phyloP scores from a whole-genome alignment of 2,329 filamentous ascomycete species.

The Phyllosticta ampelicida region DNA sequence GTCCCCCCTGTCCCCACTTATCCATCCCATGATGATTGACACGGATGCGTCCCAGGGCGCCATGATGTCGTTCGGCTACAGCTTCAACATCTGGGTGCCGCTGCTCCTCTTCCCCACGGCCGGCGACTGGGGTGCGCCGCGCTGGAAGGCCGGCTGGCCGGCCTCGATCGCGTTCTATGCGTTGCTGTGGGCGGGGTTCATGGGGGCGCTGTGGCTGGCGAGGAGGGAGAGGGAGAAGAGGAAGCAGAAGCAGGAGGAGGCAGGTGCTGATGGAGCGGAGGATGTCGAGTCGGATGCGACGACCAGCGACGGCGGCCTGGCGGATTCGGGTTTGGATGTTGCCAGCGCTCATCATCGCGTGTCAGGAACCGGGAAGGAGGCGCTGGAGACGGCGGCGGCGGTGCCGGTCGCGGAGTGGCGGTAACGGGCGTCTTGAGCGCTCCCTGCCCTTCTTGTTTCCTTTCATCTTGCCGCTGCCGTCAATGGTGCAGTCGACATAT shows the following conservation, averaged over 20 bases:
- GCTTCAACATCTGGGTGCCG: conserved; percentile 37
- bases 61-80: conserved; percentile 40
- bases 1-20: conserved; percentile 3
- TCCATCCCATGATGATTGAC: too few species aligned
- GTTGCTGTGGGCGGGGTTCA: conserved; percentile 34
- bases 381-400: neutral
- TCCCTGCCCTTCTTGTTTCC: too few species aligned
- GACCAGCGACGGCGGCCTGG: neutral
- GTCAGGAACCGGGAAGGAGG: neutral
- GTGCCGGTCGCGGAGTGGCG: neutral
- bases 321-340: too few species aligned
- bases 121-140: conserved; percentile 32
- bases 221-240: too few species aligned
- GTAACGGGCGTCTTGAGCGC: neutral
- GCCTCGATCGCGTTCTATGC: conserved; percentile 38
- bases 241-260: too few species aligned
- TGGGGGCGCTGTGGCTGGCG: conserved; percentile 11
- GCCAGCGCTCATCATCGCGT: neutral
- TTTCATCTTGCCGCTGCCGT: too few species aligned
- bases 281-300: neutral
- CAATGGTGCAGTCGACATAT: too few species aligned
- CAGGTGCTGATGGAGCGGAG: too few species aligned
- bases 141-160: conserved; percentile 41
- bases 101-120: conserved; percentile 34
- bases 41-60: conserved; percentile 30